phyloP scores from a whole-genome alignment of 805 yeast species.

The Myxozyma sirexii region DNA sequence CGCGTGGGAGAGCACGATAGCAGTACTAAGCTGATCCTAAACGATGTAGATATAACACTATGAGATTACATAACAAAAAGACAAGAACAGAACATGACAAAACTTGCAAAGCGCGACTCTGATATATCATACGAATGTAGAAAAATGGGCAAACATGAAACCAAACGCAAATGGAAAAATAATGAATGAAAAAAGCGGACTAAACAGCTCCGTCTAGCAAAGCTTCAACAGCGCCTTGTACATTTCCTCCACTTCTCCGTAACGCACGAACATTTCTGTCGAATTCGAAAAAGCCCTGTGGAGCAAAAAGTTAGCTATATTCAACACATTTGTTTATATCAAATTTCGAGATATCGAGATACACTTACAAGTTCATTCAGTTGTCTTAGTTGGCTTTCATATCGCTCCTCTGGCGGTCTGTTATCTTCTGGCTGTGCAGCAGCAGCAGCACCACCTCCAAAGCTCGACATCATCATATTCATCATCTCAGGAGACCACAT shows the following conservation, averaged over 20 bases:
- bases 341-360: neutral
- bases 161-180: neutral
- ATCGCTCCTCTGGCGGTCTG: constrained; percentile 80
- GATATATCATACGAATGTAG: neutral
- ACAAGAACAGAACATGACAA: neutral
- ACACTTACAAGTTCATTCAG: constrained; percentile 64
- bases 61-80: neutral
- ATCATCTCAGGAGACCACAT: constrained; percentile 31
- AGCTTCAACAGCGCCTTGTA: constrained; percentile 94
- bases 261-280: constrained; percentile 89
- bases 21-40: too few relatives aligned
- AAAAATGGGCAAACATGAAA: neutral
- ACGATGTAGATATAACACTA: neutral
- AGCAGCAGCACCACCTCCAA: constrained; percentile 21
- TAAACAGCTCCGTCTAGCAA: constrained; percentile 58
- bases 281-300: constrained; percentile 76
- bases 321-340: neutral
- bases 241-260: constrained; percentile 94
- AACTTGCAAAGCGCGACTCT: neutral
- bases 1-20: too few relatives aligned
- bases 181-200: neutral
- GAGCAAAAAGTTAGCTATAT: neutral
- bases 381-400: constrained; percentile 70
- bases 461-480: constrained; percentile 18
- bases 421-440: constrained; percentile 52